Evolutionary conservation across 2,329 filamentous ascomycete genomes (phyloP).

Genomic region (Exophiala dermatitidis): DNA sequence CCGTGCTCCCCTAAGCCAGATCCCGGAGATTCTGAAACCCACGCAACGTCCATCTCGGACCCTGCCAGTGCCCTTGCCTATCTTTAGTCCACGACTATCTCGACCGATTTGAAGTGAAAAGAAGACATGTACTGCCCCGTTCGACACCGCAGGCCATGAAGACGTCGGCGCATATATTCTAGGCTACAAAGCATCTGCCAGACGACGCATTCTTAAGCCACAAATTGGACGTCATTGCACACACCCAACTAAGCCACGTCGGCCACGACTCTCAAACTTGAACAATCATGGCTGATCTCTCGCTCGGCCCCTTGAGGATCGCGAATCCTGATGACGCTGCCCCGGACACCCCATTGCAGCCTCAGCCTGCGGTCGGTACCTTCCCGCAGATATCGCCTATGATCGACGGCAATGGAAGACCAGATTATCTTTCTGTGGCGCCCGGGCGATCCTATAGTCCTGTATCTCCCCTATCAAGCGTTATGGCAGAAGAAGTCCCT

Average conservation of each 20-base stretch:
- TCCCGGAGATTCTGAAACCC: constrained; percentile 1
- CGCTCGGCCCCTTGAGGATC: constrained; percentile 88
- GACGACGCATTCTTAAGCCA: constrained; percentile 3
- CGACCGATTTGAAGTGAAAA: neutral
- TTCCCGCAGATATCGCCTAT: constrained; percentile 23
- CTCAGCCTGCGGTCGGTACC: constrained; percentile 15
- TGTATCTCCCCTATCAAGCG: constrained; percentile 23
- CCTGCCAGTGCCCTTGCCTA: neutral
- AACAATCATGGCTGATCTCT: constrained; percentile 46
- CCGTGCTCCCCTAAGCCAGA: neutral
- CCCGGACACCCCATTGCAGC: constrained; percentile 28
- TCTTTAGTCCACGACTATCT: neutral
- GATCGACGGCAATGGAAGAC: constrained; percentile 14
- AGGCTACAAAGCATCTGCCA: constrained; percentile 6
- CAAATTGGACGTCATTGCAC: constrained; percentile 14
- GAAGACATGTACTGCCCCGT: constrained; percentile 2
- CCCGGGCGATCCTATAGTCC: constrained; percentile 18
- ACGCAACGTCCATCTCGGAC: constrained; percentile 1
- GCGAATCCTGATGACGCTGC: constrained; percentile 83
- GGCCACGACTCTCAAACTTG: constrained; percentile 18
- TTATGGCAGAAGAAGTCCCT: constrained; percentile 10
- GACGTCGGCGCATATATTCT: constrained; percentile 5
- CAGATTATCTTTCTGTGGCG: constrained; percentile 16
- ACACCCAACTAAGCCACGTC: constrained; percentile 16
- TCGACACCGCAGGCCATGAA: constrained; percentile 17